These are phyloP conservation scores for Monosporozyma aerobia DNA, from an alignment of 805 yeast genomes.

Conservation along the genomic window DNA sequence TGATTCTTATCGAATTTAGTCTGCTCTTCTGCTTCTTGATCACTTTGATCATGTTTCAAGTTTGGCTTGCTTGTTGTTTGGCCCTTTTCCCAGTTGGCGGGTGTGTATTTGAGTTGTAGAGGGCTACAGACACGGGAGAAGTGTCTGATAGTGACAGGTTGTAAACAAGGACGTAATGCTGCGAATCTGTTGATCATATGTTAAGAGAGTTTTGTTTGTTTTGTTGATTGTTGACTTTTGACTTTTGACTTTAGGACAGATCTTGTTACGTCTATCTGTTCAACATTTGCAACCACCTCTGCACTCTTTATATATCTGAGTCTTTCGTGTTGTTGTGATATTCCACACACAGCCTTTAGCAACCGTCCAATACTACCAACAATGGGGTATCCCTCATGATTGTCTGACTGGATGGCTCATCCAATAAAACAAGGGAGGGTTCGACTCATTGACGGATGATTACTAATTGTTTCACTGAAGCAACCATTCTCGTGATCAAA, in stretches of 20 bases:
- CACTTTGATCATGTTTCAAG: conserved; percentile 12
- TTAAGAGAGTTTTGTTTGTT: too few species aligned
- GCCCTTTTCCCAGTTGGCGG: not conserved
- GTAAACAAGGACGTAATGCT: not conserved
- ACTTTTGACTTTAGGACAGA: too few species aligned
- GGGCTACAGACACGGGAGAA: not conserved
- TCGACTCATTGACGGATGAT: not conserved
- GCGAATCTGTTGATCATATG: not conserved
- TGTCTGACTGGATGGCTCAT: too few species aligned
- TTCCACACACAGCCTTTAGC: not conserved
- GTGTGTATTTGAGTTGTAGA: not conserved
- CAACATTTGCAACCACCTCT: too few species aligned
- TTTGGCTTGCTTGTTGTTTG: not conserved
- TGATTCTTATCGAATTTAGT: conserved; percentile 22
- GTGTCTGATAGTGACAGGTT: not conserved
- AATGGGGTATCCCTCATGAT: too few species aligned
- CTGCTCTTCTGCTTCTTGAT: conserved; percentile 19
- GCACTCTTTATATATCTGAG: not conserved
- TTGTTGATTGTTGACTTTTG: too few species aligned
- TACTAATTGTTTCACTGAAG: not conserved
- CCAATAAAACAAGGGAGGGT: too few species aligned
- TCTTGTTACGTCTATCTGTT: too few species aligned
- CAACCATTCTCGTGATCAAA: not conserved
- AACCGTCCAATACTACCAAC: too few species aligned
- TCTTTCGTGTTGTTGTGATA: not conserved